Conservation (phyloP, 352 stramenopile species). For the Pythium oligandrum region DNA sequence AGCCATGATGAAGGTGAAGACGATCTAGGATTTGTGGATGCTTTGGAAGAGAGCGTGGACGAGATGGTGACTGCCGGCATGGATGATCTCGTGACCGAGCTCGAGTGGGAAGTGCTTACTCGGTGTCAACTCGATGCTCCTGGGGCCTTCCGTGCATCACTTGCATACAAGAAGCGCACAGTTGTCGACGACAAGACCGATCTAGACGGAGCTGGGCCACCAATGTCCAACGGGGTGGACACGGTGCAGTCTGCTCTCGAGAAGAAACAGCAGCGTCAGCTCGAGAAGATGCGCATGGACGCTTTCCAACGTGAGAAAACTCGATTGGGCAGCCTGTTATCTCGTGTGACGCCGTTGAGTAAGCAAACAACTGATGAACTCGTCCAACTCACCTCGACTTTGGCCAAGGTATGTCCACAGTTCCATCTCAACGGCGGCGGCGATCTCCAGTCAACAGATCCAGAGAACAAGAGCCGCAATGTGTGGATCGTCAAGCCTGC, state of each 20-base stretch:
- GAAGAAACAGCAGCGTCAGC: slow-evolving; percentile 38
- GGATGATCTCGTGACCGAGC: slow-evolving; percentile 60
- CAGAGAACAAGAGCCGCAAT: slow-evolving; percentile 49
- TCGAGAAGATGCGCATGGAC: slow-evolving; percentile 32
- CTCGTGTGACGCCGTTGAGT: slow-evolving; percentile 30
- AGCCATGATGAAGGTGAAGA: background rate
- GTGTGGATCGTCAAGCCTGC: slow-evolving; percentile 94
- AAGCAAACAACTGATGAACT: slow-evolving; percentile 20
- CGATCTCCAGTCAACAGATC: slow-evolving; percentile 16
- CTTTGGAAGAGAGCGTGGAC: slow-evolving; percentile 61
- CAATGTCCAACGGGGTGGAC: slow-evolving; percentile 15
- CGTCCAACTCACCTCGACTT: slow-evolving; percentile 21
- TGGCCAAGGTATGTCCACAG: slow-evolving; percentile 54
- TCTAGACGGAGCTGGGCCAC: background rate
- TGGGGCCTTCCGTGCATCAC: slow-evolving; percentile 40
- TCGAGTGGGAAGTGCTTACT: slow-evolving; percentile 71
- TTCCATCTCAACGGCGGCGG: slow-evolving; percentile 68
- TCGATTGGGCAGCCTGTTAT: slow-evolving; percentile 40
- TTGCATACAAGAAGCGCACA: slow-evolving; percentile 48
- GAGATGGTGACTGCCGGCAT: slow-evolving; percentile 18
- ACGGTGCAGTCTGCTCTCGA: slow-evolving; percentile 45
- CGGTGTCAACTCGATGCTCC: slow-evolving; percentile 41
- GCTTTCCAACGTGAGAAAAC: slow-evolving; percentile 56
- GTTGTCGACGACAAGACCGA: slow-evolving; percentile 40
- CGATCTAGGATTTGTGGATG: slow-evolving; percentile 12